phyloP scores from a whole-genome alignment of 1,139 yeast species.

The Saccharomyces hybrid region DNA sequence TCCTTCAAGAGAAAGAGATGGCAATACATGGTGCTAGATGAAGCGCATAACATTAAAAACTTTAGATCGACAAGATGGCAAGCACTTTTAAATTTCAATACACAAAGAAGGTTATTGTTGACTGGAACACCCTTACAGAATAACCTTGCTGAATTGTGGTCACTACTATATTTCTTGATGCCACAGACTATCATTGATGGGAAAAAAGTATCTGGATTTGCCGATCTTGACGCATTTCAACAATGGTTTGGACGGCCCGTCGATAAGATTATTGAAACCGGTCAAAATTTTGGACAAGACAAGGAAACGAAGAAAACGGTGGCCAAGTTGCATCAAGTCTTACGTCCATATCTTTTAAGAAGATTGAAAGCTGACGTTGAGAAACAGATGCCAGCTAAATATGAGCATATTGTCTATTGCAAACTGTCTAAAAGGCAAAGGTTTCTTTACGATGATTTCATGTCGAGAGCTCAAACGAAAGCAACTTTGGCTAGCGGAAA shows the following conservation, averaged over 20 bases:
- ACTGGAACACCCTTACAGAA: constrained; percentile 97
- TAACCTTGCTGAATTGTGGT: constrained; percentile 90
- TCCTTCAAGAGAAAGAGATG: constrained; percentile 87
- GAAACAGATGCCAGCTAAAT: constrained; percentile 97
- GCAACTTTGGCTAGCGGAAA: constrained; percentile 94
- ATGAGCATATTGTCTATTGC: constrained; percentile 91
- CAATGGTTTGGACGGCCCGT: constrained; percentile 98
- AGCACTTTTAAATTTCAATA: constrained; percentile 85
- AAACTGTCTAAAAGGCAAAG: constrained; percentile 89
- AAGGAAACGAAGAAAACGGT: constrained; percentile 79
- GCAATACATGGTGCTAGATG: constrained; percentile 96
- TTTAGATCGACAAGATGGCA: constrained; percentile 97
- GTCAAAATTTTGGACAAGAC: constrained; percentile 45
- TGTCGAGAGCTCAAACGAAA: constrained; percentile 93
- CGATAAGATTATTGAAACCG: constrained; percentile 79
- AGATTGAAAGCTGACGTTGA: constrained; percentile 95
- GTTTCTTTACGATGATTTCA: constrained; percentile 87
- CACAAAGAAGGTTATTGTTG: constrained; percentile 75
- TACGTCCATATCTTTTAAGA: constrained; percentile 85
- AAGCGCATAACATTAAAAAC: constrained; percentile 96
- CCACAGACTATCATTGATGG: constrained; percentile 46
- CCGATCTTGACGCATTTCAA: constrained; percentile 90
- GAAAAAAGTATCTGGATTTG: constrained; percentile 77
- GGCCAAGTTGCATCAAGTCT: constrained; percentile 80
- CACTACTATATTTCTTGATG: constrained; percentile 87